Evolutionary conservation across 176 grass and related monocot species (phyloP).

Genomic region (Poa annua): DNA sequence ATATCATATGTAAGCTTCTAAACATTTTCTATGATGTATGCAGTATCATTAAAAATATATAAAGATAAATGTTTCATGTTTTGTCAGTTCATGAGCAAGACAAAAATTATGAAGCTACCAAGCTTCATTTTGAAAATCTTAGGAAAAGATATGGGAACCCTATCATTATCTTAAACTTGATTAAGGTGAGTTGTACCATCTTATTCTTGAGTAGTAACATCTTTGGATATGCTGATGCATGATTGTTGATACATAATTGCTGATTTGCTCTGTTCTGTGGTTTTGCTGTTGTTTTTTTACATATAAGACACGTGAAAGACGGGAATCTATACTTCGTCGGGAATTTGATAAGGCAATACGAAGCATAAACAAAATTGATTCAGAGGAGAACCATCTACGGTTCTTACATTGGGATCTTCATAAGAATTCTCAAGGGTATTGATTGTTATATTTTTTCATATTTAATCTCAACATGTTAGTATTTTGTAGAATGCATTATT

Average conservation of each 20-base stretch:
- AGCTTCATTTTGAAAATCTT: slow-evolving; percentile 92
- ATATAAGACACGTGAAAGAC: slow-evolving; percentile 72
- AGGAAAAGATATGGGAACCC: slow-evolving; percentile 81
- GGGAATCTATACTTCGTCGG: slow-evolving; percentile 81
- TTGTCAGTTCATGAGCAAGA: slow-evolving; percentile 74
- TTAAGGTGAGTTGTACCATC: slow-evolving; percentile 68
- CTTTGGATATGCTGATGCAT: slow-evolving; percentile 20
- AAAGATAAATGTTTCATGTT: slow-evolving; percentile 26
- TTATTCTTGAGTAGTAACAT: slow-evolving; percentile 36
- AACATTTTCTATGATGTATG: slow-evolving; percentile 36
- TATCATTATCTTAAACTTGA: slow-evolving; percentile 96
- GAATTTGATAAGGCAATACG: slow-evolving; percentile 83
- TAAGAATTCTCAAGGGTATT: slow-evolving; percentile 77
- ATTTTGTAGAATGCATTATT: slow-evolving; percentile 24
- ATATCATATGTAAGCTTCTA: slow-evolving; percentile 84
- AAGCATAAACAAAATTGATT: slow-evolving; percentile 63
- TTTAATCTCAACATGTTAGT: background rate
- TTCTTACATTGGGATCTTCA: slow-evolving; percentile 98
- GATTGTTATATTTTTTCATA: slow-evolving; percentile 41
- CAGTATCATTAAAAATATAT: slow-evolving; percentile 32
- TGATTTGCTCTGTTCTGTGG: slow-evolving; percentile 23
- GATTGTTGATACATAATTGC: slow-evolving; percentile 29
- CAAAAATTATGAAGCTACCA: slow-evolving; percentile 78
- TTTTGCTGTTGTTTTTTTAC: slow-evolving; percentile 29
- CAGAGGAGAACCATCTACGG: slow-evolving; percentile 65